Evolutionary conservation across 1,284 basidiomycete genomes (phyloP).

Genomic region (Leccinum fallax): DNA sequence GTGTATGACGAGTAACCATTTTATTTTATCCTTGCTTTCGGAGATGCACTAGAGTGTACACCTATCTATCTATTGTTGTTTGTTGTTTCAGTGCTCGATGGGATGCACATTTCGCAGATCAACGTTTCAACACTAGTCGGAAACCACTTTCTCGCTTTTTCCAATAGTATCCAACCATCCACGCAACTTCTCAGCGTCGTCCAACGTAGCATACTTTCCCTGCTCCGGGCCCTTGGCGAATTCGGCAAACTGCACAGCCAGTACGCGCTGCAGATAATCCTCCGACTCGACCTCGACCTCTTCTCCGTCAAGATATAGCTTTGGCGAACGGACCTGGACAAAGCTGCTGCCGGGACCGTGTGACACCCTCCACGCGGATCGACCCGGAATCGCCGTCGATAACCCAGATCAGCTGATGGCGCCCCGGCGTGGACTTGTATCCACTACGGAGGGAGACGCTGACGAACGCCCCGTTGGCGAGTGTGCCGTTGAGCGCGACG

Average conservation of each 20-base stretch:
- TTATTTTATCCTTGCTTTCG: background rate
- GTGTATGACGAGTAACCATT: background rate
- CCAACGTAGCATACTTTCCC: constrained; percentile 13
- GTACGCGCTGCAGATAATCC: constrained; percentile 2
- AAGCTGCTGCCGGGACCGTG: background rate
- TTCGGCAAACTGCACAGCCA: constrained; percentile 12
- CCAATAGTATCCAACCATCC: constrained; percentile 8
- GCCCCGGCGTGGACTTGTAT: constrained; percentile 19
- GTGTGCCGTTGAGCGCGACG: constrained; percentile 11
- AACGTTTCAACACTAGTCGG: background rate
- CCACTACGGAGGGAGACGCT: constrained; percentile 13
- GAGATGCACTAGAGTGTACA: background rate
- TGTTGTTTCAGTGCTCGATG: background rate
- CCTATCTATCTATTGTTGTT: background rate
- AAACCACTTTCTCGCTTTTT: constrained; percentile 1
- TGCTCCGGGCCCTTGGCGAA: constrained; percentile 15
- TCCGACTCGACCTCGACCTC: constrained; percentile 9
- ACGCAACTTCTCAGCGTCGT: constrained; percentile 16
- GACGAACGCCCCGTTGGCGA: constrained; percentile 15
- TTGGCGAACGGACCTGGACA: constrained; percentile 15
- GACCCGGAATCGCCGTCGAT: constrained; percentile 19
- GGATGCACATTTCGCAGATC: background rate
- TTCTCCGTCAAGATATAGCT: constrained; percentile 15
- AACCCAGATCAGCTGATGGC: constrained; percentile 15
- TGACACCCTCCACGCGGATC: constrained; percentile 12